phyloP scores from a whole-genome alignment of 306 rosid species.

The Begonia masoniana region DNA sequence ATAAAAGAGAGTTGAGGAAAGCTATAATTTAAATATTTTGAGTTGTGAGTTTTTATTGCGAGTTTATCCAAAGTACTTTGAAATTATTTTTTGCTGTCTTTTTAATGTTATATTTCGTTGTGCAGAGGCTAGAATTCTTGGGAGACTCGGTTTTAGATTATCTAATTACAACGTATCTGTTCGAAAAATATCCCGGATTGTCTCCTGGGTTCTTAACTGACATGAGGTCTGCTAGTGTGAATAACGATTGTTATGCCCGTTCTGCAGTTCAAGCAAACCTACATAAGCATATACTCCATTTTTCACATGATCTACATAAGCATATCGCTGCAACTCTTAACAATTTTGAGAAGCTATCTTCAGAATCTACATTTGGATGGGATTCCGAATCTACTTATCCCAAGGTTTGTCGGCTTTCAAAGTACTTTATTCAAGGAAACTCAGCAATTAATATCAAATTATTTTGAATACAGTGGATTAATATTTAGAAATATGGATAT shows the following conservation, averaged over 20 bases:
- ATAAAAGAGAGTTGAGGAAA: too few relatives aligned
- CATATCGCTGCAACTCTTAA: conserved; percentile 24
- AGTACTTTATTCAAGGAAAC: too few relatives aligned
- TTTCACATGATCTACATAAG: conserved; percentile 40
- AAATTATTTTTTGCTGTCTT: not conserved
- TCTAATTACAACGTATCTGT: conserved; percentile 47
- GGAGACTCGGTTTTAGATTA: conserved; percentile 70
- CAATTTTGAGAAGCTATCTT: conserved; percentile 16
- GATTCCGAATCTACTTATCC: conserved; percentile 50
- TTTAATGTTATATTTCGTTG: conserved; percentile 8
- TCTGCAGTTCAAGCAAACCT: conserved; percentile 44
- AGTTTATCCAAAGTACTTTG: not conserved
- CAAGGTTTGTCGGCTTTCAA: conserved; percentile 36
- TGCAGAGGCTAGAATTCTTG: conserved; percentile 71
- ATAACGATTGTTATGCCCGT: conserved; percentile 60
- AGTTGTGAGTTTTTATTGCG: too few relatives aligned
- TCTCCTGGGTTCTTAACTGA: conserved; percentile 63
- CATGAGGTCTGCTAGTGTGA: conserved; percentile 70
- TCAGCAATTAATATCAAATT: too few relatives aligned
- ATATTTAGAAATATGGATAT: too few relatives aligned
- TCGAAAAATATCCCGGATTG: conserved; percentile 41
- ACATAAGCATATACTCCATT: conserved; percentile 50
- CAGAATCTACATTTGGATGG: conserved; percentile 54
- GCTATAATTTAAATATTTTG: too few relatives aligned
- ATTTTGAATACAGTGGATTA: too few relatives aligned